phyloP scores from a whole-genome alignment of 2,329 filamentous ascomycete species.

The Escovopsis sp. region DNA sequence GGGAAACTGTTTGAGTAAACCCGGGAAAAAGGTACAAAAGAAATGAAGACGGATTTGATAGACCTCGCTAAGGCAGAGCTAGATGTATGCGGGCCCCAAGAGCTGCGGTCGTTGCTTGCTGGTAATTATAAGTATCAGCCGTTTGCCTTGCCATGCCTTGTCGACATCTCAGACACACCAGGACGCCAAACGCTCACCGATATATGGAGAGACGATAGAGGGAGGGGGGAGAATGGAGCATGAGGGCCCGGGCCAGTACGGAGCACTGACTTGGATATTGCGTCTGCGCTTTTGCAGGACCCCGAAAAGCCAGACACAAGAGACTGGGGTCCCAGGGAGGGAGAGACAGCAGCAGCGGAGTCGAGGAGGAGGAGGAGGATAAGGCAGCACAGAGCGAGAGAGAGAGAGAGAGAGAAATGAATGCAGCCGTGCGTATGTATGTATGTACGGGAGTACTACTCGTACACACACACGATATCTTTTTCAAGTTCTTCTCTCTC shows the following conservation, averaged over 20 bases:
- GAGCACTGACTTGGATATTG: not conserved
- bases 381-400: not conserved
- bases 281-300: not conserved
- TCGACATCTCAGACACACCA: conserved; percentile 1
- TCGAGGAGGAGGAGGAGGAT: not conserved
- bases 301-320: not conserved
- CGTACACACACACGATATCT: too few relatives aligned
- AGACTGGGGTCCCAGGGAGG: not conserved
- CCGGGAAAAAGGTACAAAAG: conserved; percentile 3
- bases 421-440: too few relatives aligned
- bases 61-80: not conserved
- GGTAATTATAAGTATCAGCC: not conserved
- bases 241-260: too few relatives aligned
- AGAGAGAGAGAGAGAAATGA: not conserved
- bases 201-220: not conserved
- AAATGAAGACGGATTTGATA: not conserved
- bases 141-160: not conserved
- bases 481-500: too few relatives aligned
- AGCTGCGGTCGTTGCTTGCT: not conserved
- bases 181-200: conserved; percentile 4
- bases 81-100: not conserved
- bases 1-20: conserved; percentile 2
- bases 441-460: too few relatives aligned
- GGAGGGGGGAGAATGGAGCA: not conserved
- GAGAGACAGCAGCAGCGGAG: not conserved